phyloP scores from a whole-genome alignment of 129 eudicot genomes.

The Erigeron canadensis region DNA sequence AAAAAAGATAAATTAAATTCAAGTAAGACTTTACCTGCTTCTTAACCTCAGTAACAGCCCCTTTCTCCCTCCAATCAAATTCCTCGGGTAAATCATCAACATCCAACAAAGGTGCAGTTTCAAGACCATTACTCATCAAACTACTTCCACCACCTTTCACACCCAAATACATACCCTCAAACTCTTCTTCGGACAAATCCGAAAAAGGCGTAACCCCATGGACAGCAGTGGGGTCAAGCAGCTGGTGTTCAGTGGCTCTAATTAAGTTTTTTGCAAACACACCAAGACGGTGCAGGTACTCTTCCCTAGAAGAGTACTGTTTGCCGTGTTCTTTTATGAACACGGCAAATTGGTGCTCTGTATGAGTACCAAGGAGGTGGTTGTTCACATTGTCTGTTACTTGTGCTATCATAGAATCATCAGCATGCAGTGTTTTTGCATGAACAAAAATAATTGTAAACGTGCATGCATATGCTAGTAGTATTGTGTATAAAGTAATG shows the following conservation, averaged over 20 bases:
- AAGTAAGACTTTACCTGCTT: slow-evolving; percentile 54
- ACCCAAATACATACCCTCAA: slow-evolving; percentile 61
- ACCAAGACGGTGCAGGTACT: slow-evolving; percentile 82
- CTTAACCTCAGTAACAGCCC: slow-evolving; percentile 89
- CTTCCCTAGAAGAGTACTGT: slow-evolving; percentile 59
- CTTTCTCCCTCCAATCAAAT: slow-evolving; percentile 93
- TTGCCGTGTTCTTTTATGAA: slow-evolving; percentile 62
- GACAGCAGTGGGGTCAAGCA: slow-evolving; percentile 78
- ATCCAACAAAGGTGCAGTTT: slow-evolving; percentile 42
- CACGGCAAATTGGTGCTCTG: slow-evolving; percentile 46
- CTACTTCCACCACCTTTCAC: slow-evolving; percentile 43
- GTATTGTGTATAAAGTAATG: slow-evolving; percentile 1
- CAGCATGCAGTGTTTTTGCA: slow-evolving; percentile 11
- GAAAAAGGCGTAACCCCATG: slow-evolving; percentile 85
- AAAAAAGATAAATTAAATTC: neutral
- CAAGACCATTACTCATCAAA: slow-evolving; percentile 13
- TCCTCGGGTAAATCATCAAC: slow-evolving; percentile 64
- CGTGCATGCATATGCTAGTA: slow-evolving; percentile 45
- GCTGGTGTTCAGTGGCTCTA: slow-evolving; percentile 88
- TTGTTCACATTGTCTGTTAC: slow-evolving; percentile 47
- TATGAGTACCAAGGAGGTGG: slow-evolving; percentile 54
- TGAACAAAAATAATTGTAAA: neutral
- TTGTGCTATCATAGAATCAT: slow-evolving; percentile 47
- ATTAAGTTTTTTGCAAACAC: slow-evolving; percentile 55
- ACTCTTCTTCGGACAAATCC: slow-evolving; percentile 66